Evolutionary conservation across 1,139 yeast genomes (phyloP).

Genomic region (Hemisphaericaspora subhashii): DNA sequence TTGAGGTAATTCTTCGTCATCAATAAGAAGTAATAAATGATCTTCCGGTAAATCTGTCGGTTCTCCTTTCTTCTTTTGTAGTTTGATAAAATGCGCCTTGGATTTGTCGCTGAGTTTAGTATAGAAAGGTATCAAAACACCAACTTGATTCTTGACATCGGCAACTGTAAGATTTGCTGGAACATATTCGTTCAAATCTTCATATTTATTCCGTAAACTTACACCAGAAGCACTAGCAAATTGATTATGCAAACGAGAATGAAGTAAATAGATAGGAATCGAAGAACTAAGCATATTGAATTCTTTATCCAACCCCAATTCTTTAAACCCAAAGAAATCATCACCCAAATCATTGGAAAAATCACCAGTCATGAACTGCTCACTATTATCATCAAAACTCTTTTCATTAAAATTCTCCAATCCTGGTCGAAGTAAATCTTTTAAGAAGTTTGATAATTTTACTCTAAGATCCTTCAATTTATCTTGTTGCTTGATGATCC

Average conservation of each 20-base stretch:
- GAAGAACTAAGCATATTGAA: slow-evolving; percentile 83
- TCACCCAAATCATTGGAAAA: slow-evolving; percentile 91
- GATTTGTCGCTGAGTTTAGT: slow-evolving; percentile 52
- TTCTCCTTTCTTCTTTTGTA: slow-evolving; percentile 55
- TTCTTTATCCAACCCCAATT: slow-evolving; percentile 90
- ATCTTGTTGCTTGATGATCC: slow-evolving; percentile 63
- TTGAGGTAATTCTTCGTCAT: slow-evolving; percentile 81
- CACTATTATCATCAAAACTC: slow-evolving; percentile 86
- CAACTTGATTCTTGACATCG: slow-evolving; percentile 56
- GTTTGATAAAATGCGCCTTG: slow-evolving; percentile 45
- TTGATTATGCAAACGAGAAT: slow-evolving; percentile 68
- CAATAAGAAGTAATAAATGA: slow-evolving; percentile 52
- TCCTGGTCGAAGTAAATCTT: slow-evolving; percentile 82
- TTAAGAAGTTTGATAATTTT: slow-evolving; percentile 72
- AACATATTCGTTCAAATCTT: slow-evolving; percentile 57
- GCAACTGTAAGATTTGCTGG: slow-evolving; percentile 50
- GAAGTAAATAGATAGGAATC: slow-evolving; percentile 86
- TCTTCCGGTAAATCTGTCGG: slow-evolving; percentile 43
- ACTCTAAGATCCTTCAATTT: slow-evolving; percentile 68
- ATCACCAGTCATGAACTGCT: slow-evolving; percentile 91
- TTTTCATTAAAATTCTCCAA: slow-evolving; percentile 72
- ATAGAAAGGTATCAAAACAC: slow-evolving; percentile 61
- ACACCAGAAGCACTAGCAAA: slow-evolving; percentile 41
- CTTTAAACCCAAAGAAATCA: slow-evolving; percentile 96
- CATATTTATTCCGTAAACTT: slow-evolving; percentile 53